Evolutionary conservation across 164 flowering plant species (phyloP).

Genomic region (Santalum album): DNA sequence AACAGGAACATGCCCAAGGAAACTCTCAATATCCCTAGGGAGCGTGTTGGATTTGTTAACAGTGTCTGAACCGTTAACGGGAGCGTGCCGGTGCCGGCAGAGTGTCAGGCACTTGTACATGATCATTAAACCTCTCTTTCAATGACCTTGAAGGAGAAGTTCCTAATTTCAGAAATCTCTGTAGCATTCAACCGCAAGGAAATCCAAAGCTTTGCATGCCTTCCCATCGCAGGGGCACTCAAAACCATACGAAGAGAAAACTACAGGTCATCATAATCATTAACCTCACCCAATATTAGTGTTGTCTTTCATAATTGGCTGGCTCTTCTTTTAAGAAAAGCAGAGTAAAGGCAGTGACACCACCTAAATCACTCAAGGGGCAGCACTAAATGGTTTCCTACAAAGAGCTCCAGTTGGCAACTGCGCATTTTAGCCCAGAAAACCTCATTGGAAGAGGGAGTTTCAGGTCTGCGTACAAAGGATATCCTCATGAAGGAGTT

Average conservation of each 20-base stretch:
- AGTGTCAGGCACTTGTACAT: no score
- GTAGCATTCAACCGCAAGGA: constrained; percentile 21
- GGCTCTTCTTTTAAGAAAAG: constrained; percentile 3
- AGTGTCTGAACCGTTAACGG: no score
- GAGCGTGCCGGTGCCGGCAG: no score
- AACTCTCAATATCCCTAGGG: constrained; percentile 15
- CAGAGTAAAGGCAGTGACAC: not conserved
- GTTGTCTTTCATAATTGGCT: not conserved
- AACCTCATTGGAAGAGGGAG: constrained; percentile 49
- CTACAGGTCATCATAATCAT: not conserved
- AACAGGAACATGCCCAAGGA: constrained; percentile 43
- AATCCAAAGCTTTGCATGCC: constrained; percentile 31
- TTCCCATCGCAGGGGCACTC: not conserved
- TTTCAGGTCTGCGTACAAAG: constrained; percentile 47
- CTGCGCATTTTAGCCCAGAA: constrained; percentile 19
- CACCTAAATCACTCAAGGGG: not conserved
- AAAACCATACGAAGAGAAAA: not conserved
- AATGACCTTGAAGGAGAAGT: constrained; percentile 38
- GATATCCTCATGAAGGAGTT: constrained; percentile 16
- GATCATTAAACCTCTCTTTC: constrained; percentile 35
- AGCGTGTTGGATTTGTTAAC: constrained; percentile 25
- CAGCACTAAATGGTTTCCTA: constrained; percentile 26
- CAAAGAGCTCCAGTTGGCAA: constrained; percentile 30
- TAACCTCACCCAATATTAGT: not conserved
- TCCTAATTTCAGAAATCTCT: constrained; percentile 25